These are phyloP conservation scores for Umbelopsis sp. DNA, from an alignment of 192 early-diverging fungal genomes.

Conservation along the genomic window DNA sequence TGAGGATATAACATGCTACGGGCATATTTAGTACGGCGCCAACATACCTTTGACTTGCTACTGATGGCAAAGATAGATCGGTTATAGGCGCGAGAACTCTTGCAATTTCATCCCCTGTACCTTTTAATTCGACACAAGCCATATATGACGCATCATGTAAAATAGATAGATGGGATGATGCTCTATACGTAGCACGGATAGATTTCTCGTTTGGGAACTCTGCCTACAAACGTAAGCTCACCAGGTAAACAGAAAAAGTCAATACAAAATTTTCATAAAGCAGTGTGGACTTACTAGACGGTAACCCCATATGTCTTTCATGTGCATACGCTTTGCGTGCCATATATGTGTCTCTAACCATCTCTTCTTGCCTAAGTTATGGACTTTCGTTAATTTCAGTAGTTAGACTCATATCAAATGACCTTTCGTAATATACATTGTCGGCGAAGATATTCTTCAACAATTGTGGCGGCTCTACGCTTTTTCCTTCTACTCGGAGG, in stretches of 20 bases:
- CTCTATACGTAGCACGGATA: conserved; percentile 71
- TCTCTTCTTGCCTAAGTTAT: conserved; percentile 49
- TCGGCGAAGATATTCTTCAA: conserved; percentile 52
- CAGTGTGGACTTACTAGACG: conserved; percentile 52
- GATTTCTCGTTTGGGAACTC: conserved; percentile 87
- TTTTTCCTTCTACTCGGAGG: conserved; percentile 44
- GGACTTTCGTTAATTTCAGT: background rate
- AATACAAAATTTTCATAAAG: background rate
- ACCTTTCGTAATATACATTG: conserved; percentile 33
- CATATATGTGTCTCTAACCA: conserved; percentile 99
- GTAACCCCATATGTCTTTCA: conserved; percentile 84
- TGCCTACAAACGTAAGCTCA: conserved; percentile 47
- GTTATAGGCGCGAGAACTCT: conserved; percentile 53
- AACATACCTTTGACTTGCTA: conserved; percentile 38
- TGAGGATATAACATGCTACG: background rate
- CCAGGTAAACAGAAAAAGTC: background rate
- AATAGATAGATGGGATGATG: conserved; percentile 73
- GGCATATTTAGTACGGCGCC: background rate
- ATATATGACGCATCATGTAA: conserved; percentile 87
- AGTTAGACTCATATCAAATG: background rate
- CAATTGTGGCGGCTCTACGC: conserved; percentile 41
- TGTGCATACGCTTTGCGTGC: conserved; percentile 98
- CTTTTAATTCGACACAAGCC: conserved; percentile 70
- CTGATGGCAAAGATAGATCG: conserved; percentile 59
- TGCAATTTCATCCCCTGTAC: conserved; percentile 49